Base-by-base conservation (phyloP, 352 stramenopile species). In the Phytophthora tentaculata region DNA sequence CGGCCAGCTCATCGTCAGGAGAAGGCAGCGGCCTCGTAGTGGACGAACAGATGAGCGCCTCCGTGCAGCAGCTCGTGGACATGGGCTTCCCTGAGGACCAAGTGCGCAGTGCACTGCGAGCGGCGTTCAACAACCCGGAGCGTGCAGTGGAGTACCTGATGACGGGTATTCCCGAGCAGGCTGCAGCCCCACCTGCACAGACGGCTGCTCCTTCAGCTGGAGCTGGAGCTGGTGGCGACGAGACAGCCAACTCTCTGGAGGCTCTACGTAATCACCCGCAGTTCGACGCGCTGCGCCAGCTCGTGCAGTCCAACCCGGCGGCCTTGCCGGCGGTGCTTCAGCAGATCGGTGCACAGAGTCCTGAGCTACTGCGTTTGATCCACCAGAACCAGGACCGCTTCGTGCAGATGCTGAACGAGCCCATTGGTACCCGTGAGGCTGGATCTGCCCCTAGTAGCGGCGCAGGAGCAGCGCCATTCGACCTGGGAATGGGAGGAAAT, bases 31-130 rank as follows among this genome's bases (percentile, higher is more conserved):
- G 58, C 49, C 9, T 74, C 4, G 56, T 56, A 19, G 56, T 32
- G 44, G 60, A 60, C 8, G 85, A 89, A 50, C 70, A 88, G 62
- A 71, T 81, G 62, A 88, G 48, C 45, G 83, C 76, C 22, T 77
- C 80, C 0, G 81, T 96, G 28, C 80, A 87, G 48, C 88, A 97
- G 61, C 71, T 96, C 17, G 76, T 76, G 20, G 89, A 96, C 51
- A 97, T 96, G 89, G 89, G 89, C 8, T 96, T 96, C 64, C 89
- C 89, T 2, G 86, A 96, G 60, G 88, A 96, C 55, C 86, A 97
- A 57, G 86, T 92, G 23, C 85, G 84, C 32, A 77, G 73, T 22
- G 89, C 89, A 1, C 69, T 97, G 26, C 77, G 84, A 43, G 89
- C 89, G 2, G 90, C 90, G 7, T 97, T 94, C 64, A 93, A 94